These are phyloP conservation scores for Sporothrix globosa DNA, from an alignment of 2,329 filamentous ascomycete species.

Conservation along the genomic window DNA sequence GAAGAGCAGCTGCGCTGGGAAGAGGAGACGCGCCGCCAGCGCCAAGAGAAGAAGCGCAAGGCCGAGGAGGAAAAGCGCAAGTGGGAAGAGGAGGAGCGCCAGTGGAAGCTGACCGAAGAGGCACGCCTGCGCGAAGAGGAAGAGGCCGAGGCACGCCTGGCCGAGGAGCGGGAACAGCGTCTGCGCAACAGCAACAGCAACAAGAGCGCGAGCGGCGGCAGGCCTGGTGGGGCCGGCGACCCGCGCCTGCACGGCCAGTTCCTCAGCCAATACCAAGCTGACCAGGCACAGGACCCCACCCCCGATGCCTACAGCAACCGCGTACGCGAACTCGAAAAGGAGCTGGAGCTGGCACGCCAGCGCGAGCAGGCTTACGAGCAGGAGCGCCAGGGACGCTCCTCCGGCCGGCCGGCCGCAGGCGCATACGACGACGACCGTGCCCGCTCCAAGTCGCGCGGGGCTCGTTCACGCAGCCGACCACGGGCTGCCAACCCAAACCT, in stretches of 20 bases:
- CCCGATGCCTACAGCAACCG: constrained; percentile 61
- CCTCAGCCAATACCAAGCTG: constrained; percentile 81
- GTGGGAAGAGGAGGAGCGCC: constrained; percentile 68
- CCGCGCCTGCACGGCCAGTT: constrained; percentile 77
- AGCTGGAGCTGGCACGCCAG: constrained; percentile 65
- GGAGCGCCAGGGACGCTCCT: constrained; percentile 57
- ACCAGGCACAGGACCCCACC: constrained; percentile 52
- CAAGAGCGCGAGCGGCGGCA: constrained; percentile 46
- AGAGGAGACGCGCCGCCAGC: constrained; percentile 62
- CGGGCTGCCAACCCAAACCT: constrained; percentile 38
- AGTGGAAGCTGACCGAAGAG: constrained; percentile 72
- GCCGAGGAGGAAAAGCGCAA: constrained; percentile 63
- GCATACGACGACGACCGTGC: constrained; percentile 33
- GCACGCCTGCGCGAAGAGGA: constrained; percentile 71
- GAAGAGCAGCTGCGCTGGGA: constrained; percentile 71
- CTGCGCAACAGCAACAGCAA: constrained; percentile 58
- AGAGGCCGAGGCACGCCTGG: constrained; percentile 68
- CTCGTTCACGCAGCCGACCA: constrained; percentile 33
- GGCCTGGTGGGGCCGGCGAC: constrained; percentile 52
- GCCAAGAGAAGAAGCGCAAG: constrained; percentile 61
- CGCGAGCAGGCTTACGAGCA: constrained; percentile 66
- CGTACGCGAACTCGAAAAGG: constrained; percentile 77
- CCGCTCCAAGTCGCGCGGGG: constrained; percentile 36
- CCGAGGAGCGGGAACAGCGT: constrained; percentile 66
- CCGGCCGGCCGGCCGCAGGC: constrained; percentile 43